Percentiles rank a stretch among this genome's conserved stretches.
Evolutionary conservation across 2,329 filamentous ascomycete genomes (phyloP).

Genomic region (Fusarium brachygibbosum): DNA sequence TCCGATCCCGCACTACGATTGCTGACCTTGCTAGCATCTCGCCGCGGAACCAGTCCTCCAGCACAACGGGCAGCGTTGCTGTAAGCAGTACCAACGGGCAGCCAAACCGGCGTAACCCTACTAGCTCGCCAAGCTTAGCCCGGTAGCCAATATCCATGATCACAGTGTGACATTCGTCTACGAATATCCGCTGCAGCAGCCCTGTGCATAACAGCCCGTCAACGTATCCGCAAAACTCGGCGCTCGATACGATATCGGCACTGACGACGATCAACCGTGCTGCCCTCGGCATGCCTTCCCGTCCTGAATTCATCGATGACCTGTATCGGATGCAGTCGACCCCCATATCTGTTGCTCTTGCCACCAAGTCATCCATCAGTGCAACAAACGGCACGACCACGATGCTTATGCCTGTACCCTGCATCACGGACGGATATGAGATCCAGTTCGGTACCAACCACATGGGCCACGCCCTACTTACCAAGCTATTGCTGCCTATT

Average conservation of each 20-base stretch:
- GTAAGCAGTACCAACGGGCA: neutral
- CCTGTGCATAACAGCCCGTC: neutral
- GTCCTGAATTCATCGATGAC: neutral
- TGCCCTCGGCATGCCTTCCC: neutral
- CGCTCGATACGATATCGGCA: neutral
- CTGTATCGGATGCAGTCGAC: neutral
- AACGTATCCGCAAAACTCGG: neutral
- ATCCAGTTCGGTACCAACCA: neutral
- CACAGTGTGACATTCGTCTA: neutral
- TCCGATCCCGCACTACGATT: neutral
- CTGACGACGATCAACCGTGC: neutral
- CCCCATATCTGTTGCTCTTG: neutral
- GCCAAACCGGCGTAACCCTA: neutral
- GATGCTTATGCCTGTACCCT: neutral
- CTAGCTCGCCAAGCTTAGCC: neutral
- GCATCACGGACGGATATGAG: neutral
- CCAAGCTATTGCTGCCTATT: neutral
- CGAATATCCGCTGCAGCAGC: neutral
- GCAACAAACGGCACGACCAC: neutral
- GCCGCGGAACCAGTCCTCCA: neutral
- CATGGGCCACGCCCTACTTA: neutral
- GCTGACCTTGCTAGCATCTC: neutral
- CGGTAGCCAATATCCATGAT: neutral
- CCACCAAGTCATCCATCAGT: neutral
- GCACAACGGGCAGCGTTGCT: neutral